These are phyloP conservation scores for Trichoderma lentiforme DNA, from an alignment of 2,329 filamentous ascomycete species.

Conservation along the genomic window DNA sequence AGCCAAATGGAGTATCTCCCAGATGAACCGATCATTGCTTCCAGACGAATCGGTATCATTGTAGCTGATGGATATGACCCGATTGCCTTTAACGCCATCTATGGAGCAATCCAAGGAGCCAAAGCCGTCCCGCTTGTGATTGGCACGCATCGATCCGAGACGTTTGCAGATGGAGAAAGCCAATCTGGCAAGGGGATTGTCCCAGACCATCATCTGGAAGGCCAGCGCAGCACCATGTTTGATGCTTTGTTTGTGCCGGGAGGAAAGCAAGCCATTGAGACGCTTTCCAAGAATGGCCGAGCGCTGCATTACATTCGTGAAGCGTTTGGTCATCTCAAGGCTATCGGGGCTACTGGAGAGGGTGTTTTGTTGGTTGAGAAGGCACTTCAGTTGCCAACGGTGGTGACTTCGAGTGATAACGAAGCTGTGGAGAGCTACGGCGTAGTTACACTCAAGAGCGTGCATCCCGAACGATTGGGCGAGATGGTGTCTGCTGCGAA, in stretches of 20 bases:
- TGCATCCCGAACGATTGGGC: slow-evolving; percentile 54
- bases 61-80: slow-evolving; percentile 75
- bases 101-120: slow-evolving; percentile 58
- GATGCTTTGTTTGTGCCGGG: slow-evolving; percentile 76
- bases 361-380: slow-evolving; percentile 60
- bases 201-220: slow-evolving; percentile 77
- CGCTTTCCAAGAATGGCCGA: slow-evolving; percentile 65
- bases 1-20: slow-evolving; percentile 68
- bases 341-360: slow-evolving; percentile 73
- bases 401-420: slow-evolving; percentile 42
- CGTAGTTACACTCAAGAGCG: slow-evolving; percentile 64
- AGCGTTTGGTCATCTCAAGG: slow-evolving; percentile 77
- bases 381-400: slow-evolving; percentile 42
- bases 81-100: slow-evolving; percentile 61
- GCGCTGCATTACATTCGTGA: slow-evolving; percentile 75
- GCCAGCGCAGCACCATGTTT: slow-evolving; percentile 76
- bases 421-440: slow-evolving; percentile 66
- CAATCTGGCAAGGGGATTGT: slow-evolving; percentile 34
- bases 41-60: slow-evolving; percentile 70
- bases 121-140: slow-evolving; percentile 71
- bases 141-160: slow-evolving; percentile 60
- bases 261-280: slow-evolving; percentile 59
- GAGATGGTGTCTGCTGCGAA: slow-evolving; percentile 63
- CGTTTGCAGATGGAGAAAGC: slow-evolving; percentile 48
- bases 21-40: slow-evolving; percentile 61